Conservation (phyloP, 1,284 basidiomycete species). For the Anthracocystis setariae region DNA sequence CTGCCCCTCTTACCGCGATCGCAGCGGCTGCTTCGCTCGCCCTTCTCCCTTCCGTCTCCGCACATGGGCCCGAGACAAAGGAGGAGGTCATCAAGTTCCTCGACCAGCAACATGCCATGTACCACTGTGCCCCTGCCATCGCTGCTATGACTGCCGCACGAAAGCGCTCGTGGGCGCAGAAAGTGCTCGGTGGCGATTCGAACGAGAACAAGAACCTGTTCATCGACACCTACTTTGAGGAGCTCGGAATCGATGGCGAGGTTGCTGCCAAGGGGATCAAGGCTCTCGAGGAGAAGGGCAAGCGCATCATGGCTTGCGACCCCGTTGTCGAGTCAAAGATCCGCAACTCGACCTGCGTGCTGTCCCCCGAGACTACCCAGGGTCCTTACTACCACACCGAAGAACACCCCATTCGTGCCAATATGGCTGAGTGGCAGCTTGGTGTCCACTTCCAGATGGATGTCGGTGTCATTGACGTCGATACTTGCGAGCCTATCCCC, state of each 20-base stretch:
- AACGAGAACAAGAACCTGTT: conserved; percentile 66
- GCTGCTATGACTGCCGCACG: conserved; percentile 66
- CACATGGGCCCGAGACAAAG: conserved; percentile 63
- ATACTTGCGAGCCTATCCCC: conserved; percentile 77
- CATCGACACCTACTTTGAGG: conserved; percentile 66
- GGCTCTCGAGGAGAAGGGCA: conserved; percentile 54
- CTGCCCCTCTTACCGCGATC: conserved; percentile 27
- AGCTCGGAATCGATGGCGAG: conserved; percentile 47
- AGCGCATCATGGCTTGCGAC: conserved; percentile 64
- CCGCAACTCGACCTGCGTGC: conserved; percentile 68
- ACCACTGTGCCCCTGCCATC: conserved; percentile 68
- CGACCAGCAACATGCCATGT: conserved; percentile 65
- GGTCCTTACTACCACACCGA: conserved; percentile 71
- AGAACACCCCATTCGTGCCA: conserved; percentile 71
- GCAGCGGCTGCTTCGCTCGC: conserved; percentile 35
- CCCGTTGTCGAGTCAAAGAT: conserved; percentile 62
- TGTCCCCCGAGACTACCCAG: conserved; percentile 69
- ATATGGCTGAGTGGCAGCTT: conserved; percentile 72
- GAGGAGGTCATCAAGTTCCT: conserved; percentile 63
- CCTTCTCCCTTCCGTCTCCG: conserved; percentile 41
- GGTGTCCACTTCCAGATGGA: conserved; percentile 73
- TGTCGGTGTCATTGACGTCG: conserved; percentile 78
- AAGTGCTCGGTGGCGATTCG: conserved; percentile 59
- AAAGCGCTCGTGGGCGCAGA: conserved; percentile 61
- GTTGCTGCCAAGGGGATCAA: conserved; percentile 40